phyloP scores from a whole-genome alignment of 179 eudicot species.

The Amaranthus tricolor region DNA sequence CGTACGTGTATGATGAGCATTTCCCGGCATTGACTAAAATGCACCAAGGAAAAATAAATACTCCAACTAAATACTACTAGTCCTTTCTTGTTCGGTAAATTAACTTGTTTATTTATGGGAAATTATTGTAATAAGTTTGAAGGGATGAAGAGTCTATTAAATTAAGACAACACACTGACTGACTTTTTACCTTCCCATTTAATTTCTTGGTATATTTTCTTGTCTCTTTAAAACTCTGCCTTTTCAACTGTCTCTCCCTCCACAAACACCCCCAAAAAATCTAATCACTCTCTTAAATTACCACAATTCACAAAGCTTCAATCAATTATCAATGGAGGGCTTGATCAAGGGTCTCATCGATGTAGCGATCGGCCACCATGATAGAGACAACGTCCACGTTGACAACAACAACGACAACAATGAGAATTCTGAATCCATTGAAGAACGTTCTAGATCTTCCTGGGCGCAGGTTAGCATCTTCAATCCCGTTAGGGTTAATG shows the following conservation, averaged over 20 bases:
- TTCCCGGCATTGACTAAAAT: too few species aligned
- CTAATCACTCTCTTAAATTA: background rate
- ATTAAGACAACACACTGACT: background rate
- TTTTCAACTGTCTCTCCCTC: conserved; percentile 23
- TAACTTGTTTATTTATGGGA: too few species aligned
- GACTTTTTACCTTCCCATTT: conserved; percentile 1
- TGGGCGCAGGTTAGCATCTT: conserved; percentile 59
- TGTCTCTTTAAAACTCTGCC: background rate
- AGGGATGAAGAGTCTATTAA: too few species aligned
- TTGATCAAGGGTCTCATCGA: conserved; percentile 57
- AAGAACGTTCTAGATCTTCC: conserved; percentile 58
- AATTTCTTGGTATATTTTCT: background rate
- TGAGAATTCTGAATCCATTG: conserved; percentile 27
- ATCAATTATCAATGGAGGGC: conserved; percentile 42
- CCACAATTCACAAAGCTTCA: too few species aligned
- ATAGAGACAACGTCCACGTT: background rate
- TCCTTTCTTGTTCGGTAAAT: too few species aligned
- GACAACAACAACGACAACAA: conserved; percentile 24
- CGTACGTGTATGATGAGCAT: too few species aligned
- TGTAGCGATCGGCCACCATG: conserved; percentile 41
- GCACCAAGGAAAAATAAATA: too few species aligned
- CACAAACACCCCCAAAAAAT: too few species aligned
- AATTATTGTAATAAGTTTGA: too few species aligned
- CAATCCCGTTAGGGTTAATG: too few species aligned
- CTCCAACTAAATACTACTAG: too few species aligned